Evolutionary conservation across 768 basidiomycete genomes (phyloP), one percentile per base, ranked within the genome.

Genomic region (Tulasnella sp.): DNA sequence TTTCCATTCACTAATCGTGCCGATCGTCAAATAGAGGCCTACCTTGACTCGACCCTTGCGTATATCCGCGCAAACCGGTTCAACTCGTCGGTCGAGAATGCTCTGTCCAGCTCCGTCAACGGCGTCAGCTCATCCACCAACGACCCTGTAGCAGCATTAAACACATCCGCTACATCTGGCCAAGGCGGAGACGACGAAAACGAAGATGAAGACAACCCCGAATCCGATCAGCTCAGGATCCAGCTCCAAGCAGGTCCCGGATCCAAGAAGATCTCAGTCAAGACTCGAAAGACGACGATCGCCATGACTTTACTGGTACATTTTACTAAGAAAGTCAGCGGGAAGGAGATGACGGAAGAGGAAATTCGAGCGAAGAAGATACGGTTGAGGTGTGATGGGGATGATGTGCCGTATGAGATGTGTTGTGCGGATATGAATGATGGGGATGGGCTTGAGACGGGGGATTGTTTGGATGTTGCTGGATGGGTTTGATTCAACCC

Each of bases 381-480:
- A 17, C 21, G 21, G 19, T 30, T 58, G n/a, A 24, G 17, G 26
- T 34, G 27, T 47, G 56, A 58, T 45, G 56, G 56, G 3, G 56
- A 58, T 7, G 48, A 29, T 2, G 47, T 58, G 15, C 29, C 27
- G 2, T 58, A 58, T 19, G 56, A 58, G 17, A 23, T n/a, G 17
- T 23, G 41, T 47, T 38, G 42, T 19, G 23, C 11, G 10, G 55
- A 58, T n/a, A 58, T 58, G n/a, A 42, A 11, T 13, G 55, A 58
- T 48, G 55, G 45, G 27, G 55, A 48, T 21, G 34, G 34, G 34
- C 45, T 58, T 38, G 55, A 58, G 30, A 32, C 41, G 11, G 55
- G 32, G n/a, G 55, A 58, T 11, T 44, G 41, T 27, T 19, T 58
- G 23, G 55, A 58, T 21, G 45, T 58, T 23, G 26, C 44, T 21